Percentiles rank a stretch among this genome's conserved stretches.
Conservation (phyloP, 164 flowering plant genomes). For the Sedum album region DNA sequence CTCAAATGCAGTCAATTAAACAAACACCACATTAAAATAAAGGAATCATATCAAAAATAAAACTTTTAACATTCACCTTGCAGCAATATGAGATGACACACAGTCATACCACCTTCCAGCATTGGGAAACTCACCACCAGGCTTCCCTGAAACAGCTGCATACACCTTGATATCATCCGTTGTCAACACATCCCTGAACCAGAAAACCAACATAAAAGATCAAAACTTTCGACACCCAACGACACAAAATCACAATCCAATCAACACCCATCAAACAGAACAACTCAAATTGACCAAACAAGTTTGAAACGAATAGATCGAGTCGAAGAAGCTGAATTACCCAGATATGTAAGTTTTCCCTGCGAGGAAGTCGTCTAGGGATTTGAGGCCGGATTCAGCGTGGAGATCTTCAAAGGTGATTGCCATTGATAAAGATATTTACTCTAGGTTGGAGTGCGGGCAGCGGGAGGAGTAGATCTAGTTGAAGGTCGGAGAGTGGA, state of each 20-base stretch:
- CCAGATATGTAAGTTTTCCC: slow-evolving; percentile 76
- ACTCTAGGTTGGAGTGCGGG: not conserved
- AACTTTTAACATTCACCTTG: slow-evolving; percentile 25
- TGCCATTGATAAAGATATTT: slow-evolving; percentile 39
- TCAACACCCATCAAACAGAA: not conserved
- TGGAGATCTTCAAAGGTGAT: slow-evolving; percentile 81
- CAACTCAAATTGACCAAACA: not conserved
- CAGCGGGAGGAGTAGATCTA: too few species aligned
- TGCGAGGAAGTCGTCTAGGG: slow-evolving; percentile 61
- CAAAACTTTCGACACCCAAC: not conserved
- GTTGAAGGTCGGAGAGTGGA: too few species aligned
- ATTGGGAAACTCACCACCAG: slow-evolving; percentile 8
- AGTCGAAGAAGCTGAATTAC: slow-evolving; percentile 19
- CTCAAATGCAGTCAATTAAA: not conserved
- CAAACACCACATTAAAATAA: not conserved
- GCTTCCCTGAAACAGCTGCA: slow-evolving; percentile 7
- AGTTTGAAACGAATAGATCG: not conserved
- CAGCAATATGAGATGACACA: slow-evolving; percentile 47
- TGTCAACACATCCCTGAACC: slow-evolving; percentile 3
- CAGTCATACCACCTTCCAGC: slow-evolving; percentile 41
- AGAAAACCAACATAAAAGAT: not conserved
- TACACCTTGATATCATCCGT: slow-evolving; percentile 10
- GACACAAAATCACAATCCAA: not conserved
- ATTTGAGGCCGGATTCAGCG: slow-evolving; percentile 69
- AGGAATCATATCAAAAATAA: not conserved